Evolutionary conservation across 192 early-diverging fungal species (phyloP).

Genomic region (Rhizophagus prolifer): DNA sequence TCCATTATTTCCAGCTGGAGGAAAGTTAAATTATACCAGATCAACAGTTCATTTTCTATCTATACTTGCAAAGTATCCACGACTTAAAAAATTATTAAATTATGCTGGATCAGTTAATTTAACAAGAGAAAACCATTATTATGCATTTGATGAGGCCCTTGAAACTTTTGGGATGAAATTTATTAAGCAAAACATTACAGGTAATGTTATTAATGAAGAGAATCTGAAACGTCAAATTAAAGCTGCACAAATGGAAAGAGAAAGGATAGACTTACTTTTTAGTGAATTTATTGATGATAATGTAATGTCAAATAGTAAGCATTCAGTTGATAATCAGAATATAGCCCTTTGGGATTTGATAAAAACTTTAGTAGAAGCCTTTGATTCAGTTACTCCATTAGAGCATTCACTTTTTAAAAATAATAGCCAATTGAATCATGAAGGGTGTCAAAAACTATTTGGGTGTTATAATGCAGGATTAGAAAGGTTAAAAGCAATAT

Average conservation of each 20-base stretch:
- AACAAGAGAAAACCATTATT: constrained; percentile 2
- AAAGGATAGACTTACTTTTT: background rate
- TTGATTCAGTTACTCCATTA: too few species aligned
- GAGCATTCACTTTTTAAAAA: too few species aligned
- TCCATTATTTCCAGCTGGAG: background rate
- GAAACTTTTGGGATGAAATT: constrained; percentile 9
- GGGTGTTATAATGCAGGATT: too few species aligned
- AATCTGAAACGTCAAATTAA: background rate
- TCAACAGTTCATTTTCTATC: background rate
- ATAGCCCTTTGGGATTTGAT: too few species aligned
- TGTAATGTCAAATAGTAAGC: background rate
- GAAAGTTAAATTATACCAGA: background rate
- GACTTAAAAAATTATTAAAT: background rate
- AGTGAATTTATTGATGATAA: background rate
- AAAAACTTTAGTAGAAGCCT: too few species aligned
- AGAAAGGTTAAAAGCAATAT: too few species aligned
- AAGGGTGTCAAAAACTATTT: too few species aligned
- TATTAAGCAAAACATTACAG: constrained; percentile 18
- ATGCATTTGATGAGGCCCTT: constrained; percentile 3
- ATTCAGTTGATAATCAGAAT: too few species aligned
- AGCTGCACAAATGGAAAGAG: background rate
- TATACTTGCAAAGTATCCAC: background rate
- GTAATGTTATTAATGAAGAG: background rate
- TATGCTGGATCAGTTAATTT: constrained; percentile 5
- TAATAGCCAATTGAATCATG: too few species aligned